Base-by-base conservation (phyloP, 2,329 filamentous ascomycete genomes). In the Pyrenophora seminiperda region DNA sequence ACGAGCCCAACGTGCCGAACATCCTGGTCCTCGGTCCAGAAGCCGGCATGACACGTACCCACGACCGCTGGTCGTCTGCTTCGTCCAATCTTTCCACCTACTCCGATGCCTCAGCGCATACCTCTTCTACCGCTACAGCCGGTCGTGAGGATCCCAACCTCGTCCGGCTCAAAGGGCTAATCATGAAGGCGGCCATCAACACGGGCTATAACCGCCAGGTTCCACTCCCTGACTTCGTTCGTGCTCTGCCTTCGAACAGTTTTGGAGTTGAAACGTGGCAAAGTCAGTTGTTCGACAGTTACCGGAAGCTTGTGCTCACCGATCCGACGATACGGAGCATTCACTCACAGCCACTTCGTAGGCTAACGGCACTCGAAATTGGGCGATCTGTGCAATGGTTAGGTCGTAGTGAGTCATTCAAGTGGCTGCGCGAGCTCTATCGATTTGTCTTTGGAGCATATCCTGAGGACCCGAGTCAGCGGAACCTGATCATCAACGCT, bases 141-240 rank as follows among this genome's bases (percentile, higher is more conserved):
- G 75, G 81, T 3, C 77, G 80, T 2, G 91, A 95, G 72, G 90
- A 96, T 61, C 77, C 84, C 13, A 91, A 94, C 62, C 81, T 96
- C 29, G 82, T 84, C 9, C 85, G 90, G 10, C 80, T 96, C 36
- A 94, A 92, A 73, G 80, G 87, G 11, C 80, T 97, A 7, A 85
- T 95, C 24, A 78, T 95, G 32, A 91, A 91, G 68, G 91, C 92
- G 1, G 92, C 91, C 18, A 86, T 93, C 76, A 92, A 93, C 66
- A 83, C 88, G 3, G 91, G 91, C 9, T 96, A 88, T 74, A 82
- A 83, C 51, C 87, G 89, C 7, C 76, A 79, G 10, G 75, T 77
- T 10, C 81, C 82, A 1, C 76, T 97, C 2, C 87, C 90, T 20
- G 79, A 82, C 1, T 96, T 94, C 66, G 86, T 93, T 40, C 88